Evolutionary conservation across 2,329 filamentous ascomycete genomes (phyloP).

Genomic region (Ophiocordyceps sinensis): DNA sequence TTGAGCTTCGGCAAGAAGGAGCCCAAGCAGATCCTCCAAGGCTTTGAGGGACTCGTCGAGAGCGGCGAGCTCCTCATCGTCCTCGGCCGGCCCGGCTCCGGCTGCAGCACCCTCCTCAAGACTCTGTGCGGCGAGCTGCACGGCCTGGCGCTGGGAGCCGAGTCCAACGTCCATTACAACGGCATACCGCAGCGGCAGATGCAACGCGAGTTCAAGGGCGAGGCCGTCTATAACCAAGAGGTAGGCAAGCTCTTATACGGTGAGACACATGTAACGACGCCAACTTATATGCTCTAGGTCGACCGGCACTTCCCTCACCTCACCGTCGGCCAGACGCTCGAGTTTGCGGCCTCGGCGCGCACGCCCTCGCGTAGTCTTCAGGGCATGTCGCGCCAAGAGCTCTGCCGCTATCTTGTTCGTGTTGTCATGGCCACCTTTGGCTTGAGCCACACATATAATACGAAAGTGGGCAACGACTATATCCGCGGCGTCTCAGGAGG

Average conservation of each 20-base stretch:
- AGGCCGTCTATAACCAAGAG: conserved; percentile 64
- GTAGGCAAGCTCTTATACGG: no score
- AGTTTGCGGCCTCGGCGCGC: conserved; percentile 55
- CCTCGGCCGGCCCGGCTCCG: conserved; percentile 49
- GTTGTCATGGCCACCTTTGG: conserved; percentile 60
- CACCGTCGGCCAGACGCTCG: conserved; percentile 58
- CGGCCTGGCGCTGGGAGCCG: conserved; percentile 36
- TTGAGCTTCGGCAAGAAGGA: conserved; percentile 30
- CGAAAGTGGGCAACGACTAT: conserved; percentile 62
- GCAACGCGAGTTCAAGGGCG: conserved; percentile 46
- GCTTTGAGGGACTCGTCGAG: conserved; percentile 49
- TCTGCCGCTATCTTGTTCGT: conserved; percentile 45
- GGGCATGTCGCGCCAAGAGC: conserved; percentile 46
- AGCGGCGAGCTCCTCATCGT: conserved; percentile 56
- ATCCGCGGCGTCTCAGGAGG: conserved; percentile 58
- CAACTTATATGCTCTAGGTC: conserved; percentile 20
- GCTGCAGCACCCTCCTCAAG: conserved; percentile 51
- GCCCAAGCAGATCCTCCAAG: conserved; percentile 44
- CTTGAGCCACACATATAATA: conserved; percentile 56
- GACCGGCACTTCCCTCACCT: conserved; percentile 68
- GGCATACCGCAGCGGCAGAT: conserved; percentile 40
- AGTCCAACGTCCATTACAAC: conserved; percentile 45
- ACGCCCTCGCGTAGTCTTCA: conserved; percentile 51
- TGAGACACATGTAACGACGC: no score
- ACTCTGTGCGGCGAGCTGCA: conserved; percentile 44